Evolutionary conservation across 805 yeast genomes (phyloP), one percentile per base, ranked within the genome.

Genomic region (Kregervanrija fluxuum): DNA sequence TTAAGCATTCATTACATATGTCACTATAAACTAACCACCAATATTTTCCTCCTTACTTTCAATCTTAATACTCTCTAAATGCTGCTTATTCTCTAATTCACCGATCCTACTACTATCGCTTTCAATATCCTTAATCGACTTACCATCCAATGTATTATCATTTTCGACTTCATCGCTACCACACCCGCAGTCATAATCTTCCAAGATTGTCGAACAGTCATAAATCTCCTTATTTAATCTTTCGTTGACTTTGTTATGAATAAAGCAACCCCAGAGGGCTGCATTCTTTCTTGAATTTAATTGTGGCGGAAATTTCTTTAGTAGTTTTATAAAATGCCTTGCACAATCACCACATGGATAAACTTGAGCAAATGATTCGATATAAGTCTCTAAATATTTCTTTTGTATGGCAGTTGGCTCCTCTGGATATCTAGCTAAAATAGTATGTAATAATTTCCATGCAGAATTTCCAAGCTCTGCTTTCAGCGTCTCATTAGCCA

Each of bases 281-380:
- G 99, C 98, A 3, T 78, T 75, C 49, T 80, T 79, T 46, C 96
- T 72, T 16, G 84, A 73, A 8, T 78, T 70, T 3, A 83, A 73
- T 57, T 93, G 99, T 2, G 96, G 96, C 1, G 99, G 98, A 56
- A 70, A 81, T 54, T 82, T 72, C 45, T 68, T 57, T 45, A 93
- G 65, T 51, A 91, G 66, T 57, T 75, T 66, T 51, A 76, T 83
- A 63, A 93, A 93, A 63, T 93, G 98, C 51, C 86, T 71, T 0
- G 99, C 97, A 66, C 98, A 93, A 60, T 91, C 97, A 3, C 95
- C 95, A 66, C 98, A 91, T 0, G 99, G 99, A 52, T 93, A 93
- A 9, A 93, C 91, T 55, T 90, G 87, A 1, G 93, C 89, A 66
- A 90, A 93, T 33, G 86, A 67, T 16, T 77, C 66, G 15, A 93